Evolutionary conservation across 1,284 basidiomycete species (phyloP), one percentile per base, ranked within the genome.

Genomic region (Bjerkandera adusta): DNA sequence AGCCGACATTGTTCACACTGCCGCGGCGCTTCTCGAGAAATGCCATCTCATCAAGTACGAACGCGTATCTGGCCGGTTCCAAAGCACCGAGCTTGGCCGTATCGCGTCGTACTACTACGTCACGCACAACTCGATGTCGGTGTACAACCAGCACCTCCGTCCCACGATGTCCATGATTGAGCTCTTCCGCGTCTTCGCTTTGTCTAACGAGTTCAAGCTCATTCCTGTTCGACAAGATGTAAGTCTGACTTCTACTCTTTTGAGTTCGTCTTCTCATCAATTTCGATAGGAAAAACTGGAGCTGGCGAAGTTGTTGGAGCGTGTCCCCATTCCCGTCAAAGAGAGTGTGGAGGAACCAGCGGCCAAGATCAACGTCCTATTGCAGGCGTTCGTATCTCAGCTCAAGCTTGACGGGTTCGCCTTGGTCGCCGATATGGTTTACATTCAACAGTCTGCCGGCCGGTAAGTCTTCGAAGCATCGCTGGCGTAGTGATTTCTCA

Each of bases 101-200:
- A 98, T 99, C 58, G 94, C 95, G 0, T 96, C 92, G 20, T 89
- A 99, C 66, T 99, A 94, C 69, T 99, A 99, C 64, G 90, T 99
- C 54, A 91, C 94, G 0, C 89, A 98, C 67, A 85, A 85, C 58
- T 97, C 93, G 48, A 99, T 99, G 97, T 81, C 90, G 55, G 90
- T 89, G 0, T 99, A 98, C 69, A 97, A 97, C 67, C 91, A 97
- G 65, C 93, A 98, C 67, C 72, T 99, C 54, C 81, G 89, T 48
- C 83, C 92, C 5, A 87, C 86, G 7, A 92, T 97, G 83, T 83
- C 86, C 21, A 82, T 79, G 40, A 76, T 99, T 57, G 97, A 99
- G 66, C 71, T 99, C 4, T 97, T 98, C 81, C 79, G 95, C 36
- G 92, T 99, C 6, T 99, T 99, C 63, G 94, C 95, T 0, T 75